These are phyloP conservation scores for Microcos paniculata DNA, from an alignment of 345 rosid genomes.

Conservation along the genomic window DNA sequence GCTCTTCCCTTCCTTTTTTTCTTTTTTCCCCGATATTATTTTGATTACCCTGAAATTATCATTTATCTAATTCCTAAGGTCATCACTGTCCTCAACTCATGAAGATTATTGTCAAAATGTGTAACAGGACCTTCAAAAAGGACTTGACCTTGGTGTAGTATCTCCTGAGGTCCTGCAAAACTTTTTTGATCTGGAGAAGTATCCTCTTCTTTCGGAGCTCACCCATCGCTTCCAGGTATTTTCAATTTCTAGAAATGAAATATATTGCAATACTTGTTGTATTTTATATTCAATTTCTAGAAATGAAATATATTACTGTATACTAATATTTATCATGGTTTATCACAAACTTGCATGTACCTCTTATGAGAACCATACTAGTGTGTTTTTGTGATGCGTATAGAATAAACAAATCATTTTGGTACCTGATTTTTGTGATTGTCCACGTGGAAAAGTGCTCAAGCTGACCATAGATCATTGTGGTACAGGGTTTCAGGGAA, in stretches of 20 bases:
- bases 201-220: slow-evolving; percentile 84
- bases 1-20: background rate
- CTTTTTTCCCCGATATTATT: background rate
- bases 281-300: slow-evolving; percentile 25
- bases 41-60: background rate
- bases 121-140: slow-evolving; percentile 86
- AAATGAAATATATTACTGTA: background rate
- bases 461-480: slow-evolving; percentile 21
- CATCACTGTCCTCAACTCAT: slow-evolving; percentile 2
- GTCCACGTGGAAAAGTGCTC: slow-evolving; percentile 6
- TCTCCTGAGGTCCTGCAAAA: slow-evolving; percentile 94
- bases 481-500: slow-evolving; percentile 89
- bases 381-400: background rate
- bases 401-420: background rate
- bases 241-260: background rate
- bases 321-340: background rate
- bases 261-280: background rate
- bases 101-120: slow-evolving; percentile 10
- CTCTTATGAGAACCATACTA: background rate
- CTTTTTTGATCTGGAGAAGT: slow-evolving; percentile 82
- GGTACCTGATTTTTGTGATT: background rate
- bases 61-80: background rate
- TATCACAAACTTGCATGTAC: background rate
- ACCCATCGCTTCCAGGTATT: slow-evolving; percentile 82
- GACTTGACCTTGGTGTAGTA: slow-evolving; percentile 92